Evolutionary conservation across 306 rosid species (phyloP), one percentile per base, ranked within the genome.

Genomic region (Ochetophila trinervis): DNA sequence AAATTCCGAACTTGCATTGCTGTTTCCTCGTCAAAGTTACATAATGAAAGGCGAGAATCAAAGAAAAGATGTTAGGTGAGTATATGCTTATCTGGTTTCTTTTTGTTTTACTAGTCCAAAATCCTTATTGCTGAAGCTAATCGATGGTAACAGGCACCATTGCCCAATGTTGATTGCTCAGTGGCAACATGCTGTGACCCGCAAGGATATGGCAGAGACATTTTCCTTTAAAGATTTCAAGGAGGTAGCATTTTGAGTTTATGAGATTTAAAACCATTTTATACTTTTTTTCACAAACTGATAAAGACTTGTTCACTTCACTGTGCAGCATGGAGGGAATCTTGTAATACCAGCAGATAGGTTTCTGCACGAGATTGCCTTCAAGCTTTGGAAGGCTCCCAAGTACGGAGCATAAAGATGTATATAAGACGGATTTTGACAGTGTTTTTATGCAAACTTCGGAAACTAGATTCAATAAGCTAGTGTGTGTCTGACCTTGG

Each of bases 301-400:
- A 23, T 53, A 45, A 59, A 62, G 18, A 53, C 30, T 27, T 36
- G 12, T 64, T 42, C 21, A 30, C 55, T 78, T 69, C 71, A 32
- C 35, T 32, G 54, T 57, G 82, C 89, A 90, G 99, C 69, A 44
- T 44, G 86, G 97, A 71, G 89, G 94, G 53, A 90, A 84, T 77
- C 96, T 88, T 19, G 75, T 84, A 19, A 94, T 94, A 66, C 99
- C 97, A 0, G 97, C 95, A 53, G 97, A 94, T 78, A 81, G 99
- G 70, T 88, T 94, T 84, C 75, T 94, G 78, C 95, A 94, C 19
- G 97, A 90, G 77, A 80, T 90, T 45, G 97, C 99, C 66, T 93
- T 93, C 80, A 93, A 90, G 86, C 86, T 93, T 18, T 93, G 99
- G 96, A 93, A 90, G 81, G 96, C 96, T 68, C 97, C 99, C 55